Percentiles rank a stretch among this genome's conserved stretches.
Evolutionary conservation across 331 rosid species (phyloP).

Genomic region (Acacia pycnantha): DNA sequence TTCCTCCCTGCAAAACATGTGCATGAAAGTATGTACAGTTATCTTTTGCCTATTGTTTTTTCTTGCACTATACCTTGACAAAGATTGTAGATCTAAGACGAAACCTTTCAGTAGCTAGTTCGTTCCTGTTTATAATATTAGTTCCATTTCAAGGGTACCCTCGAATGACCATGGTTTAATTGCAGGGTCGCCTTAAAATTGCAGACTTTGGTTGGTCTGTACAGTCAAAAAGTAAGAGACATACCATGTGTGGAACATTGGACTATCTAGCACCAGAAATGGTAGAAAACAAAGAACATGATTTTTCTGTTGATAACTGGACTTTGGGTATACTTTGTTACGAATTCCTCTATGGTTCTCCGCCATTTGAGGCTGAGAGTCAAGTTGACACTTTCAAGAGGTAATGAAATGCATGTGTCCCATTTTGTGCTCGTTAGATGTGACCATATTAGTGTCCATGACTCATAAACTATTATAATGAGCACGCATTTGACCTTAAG

Average conservation of each 20-base stretch:
- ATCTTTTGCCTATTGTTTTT: neutral
- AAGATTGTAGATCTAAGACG: neutral
- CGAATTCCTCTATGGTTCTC: conserved; percentile 82
- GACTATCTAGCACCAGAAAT: conserved; percentile 93
- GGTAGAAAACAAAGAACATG: conserved; percentile 85
- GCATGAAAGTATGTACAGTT: neutral
- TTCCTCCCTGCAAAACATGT: neutral
- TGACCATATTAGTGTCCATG: neutral
- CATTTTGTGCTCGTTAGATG: neutral
- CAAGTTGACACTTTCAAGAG: conserved; percentile 80
- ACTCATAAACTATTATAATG: neutral
- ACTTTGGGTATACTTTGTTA: conserved; percentile 85
- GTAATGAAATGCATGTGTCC: conserved; percentile 27
- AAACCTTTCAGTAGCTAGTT: neutral
- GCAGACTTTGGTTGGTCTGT: conserved; percentile 99
- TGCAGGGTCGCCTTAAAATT: conserved; percentile 83
- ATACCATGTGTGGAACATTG: conserved; percentile 92
- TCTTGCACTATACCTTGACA: neutral
- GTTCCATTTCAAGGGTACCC: neutral
- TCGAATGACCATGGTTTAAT: conserved; percentile 1
- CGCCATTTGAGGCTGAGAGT: conserved; percentile 94
- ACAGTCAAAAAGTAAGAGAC: conserved; percentile 75
- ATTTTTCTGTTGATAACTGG: conserved; percentile 88
- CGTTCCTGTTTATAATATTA: neutral
- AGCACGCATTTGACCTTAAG: neutral